A percentile compares a stretch with the other conserved stretches of the same genome.
Conservation (phyloP, 331 rosid species). For the Saraca asoca region DNA sequence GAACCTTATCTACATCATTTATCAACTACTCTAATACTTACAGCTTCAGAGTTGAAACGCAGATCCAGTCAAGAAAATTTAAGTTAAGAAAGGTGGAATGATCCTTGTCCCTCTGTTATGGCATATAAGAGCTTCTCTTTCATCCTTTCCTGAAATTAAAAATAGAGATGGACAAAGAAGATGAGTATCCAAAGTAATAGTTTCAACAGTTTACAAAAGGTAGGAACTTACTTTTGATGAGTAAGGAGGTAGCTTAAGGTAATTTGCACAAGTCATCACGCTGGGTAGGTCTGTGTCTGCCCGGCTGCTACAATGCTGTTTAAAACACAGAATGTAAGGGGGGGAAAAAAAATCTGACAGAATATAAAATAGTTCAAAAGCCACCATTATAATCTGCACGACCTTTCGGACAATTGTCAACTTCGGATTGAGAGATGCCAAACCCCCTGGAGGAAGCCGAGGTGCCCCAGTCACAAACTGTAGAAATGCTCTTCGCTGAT, state of each 20-base stretch:
- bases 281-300: constrained; percentile 88
- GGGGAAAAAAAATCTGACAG: background rate
- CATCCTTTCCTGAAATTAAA: constrained; percentile 77
- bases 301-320: constrained; percentile 70
- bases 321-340: constrained; percentile 11
- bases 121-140: constrained; percentile 90
- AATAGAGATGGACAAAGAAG: constrained; percentile 6
- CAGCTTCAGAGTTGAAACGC: constrained; percentile 54
- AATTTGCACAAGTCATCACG: constrained; percentile 99
- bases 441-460: constrained; percentile 93
- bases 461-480: constrained; percentile 98
- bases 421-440: constrained; percentile 92
- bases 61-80: constrained; percentile 22
- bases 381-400: background rate
- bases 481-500: constrained; percentile 78
- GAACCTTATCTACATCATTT: constrained; percentile 53
- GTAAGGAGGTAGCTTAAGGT: constrained; percentile 95
- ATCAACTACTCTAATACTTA: constrained; percentile 60
- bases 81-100: constrained; percentile 89
- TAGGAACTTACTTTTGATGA: constrained; percentile 65
- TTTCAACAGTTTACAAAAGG: constrained; percentile 1
- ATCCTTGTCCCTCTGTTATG: constrained; percentile 94
- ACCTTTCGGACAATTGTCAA: constrained; percentile 94
- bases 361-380: constrained; percentile 9
- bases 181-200: background rate